Conservation (phyloP, 2,329 filamentous ascomycete species). For the Thelonectria discophora region DNA sequence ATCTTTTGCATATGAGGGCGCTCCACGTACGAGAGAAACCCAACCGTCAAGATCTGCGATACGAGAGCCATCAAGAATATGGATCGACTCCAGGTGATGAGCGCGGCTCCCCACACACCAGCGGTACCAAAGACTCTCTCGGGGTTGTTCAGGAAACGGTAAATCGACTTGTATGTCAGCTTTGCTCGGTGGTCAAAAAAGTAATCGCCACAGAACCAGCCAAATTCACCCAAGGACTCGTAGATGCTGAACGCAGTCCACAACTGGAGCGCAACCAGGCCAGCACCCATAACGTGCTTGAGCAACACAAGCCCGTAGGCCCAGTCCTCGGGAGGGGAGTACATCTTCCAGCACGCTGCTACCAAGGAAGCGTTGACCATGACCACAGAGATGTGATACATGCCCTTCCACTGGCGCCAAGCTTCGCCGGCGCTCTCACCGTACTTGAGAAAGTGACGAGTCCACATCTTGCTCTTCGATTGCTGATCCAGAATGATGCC, state of each 20-base stretch:
- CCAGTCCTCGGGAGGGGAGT: constrained; percentile 87
- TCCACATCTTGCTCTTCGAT: constrained; percentile 93
- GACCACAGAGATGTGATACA: constrained; percentile 91
- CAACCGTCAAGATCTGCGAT: constrained; percentile 84
- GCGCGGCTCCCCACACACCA: constrained; percentile 92
- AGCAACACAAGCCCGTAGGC: constrained; percentile 84
- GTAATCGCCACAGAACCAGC: constrained; percentile 99
- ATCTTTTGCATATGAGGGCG: constrained; percentile 98
- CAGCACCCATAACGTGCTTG: constrained; percentile 84
- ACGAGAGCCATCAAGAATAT: constrained; percentile 88
- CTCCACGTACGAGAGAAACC: constrained; percentile 92
- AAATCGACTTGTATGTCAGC: constrained; percentile 95
- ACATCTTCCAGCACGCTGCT: constrained; percentile 96
- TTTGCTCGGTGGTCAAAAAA: constrained; percentile 92
- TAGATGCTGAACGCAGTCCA: constrained; percentile 96
- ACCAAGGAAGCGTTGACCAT: constrained; percentile 91
- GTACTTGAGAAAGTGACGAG: constrained; percentile 95
- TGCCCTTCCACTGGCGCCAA: constrained; percentile 97
- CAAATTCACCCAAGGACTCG: constrained; percentile 94
- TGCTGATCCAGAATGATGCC: constrained; percentile 86
- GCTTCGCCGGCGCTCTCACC: constrained; percentile 90
- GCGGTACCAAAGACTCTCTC: constrained; percentile 93
- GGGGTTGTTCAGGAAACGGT: constrained; percentile 97
- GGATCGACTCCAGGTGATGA: constrained; percentile 89
- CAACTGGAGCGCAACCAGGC: constrained; percentile 84